Conservation (phyloP, 805 yeast species). For the Wickerhamomyces bovis region DNA sequence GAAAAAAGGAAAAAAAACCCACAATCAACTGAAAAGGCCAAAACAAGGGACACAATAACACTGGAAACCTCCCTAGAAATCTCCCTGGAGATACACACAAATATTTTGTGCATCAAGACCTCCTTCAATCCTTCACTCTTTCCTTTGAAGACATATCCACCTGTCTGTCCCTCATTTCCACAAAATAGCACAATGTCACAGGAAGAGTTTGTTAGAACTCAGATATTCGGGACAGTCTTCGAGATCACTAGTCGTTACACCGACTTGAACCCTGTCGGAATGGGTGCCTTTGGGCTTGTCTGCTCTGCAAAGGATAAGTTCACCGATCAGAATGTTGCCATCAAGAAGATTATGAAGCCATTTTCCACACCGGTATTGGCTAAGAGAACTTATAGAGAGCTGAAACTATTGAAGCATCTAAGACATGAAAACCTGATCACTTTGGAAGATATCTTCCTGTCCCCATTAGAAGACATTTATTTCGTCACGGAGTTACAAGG, state of each 20-base stretch:
- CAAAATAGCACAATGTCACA: conserved; percentile 17
- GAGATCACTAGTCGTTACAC: conserved; percentile 87
- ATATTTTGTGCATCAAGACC: too few relatives aligned
- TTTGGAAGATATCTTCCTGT: conserved; percentile 85
- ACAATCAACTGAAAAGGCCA: too few relatives aligned
- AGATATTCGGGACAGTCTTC: conserved; percentile 91
- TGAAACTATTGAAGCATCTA: conserved; percentile 86
- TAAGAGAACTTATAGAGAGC: conserved; percentile 92
- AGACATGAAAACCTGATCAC: conserved; percentile 93
- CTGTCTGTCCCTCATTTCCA: too few relatives aligned
- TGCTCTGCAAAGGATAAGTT: conserved; percentile 93
- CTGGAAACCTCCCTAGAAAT: too few relatives aligned
- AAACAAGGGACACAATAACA: too few relatives aligned
- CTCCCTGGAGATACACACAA: too few relatives aligned
- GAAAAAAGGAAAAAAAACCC: too few relatives aligned
- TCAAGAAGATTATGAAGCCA: conserved; percentile 96
- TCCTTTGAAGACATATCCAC: neutral
- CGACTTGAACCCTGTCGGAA: conserved; percentile 94
- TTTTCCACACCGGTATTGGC: conserved; percentile 92
- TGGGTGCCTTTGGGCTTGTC: conserved; percentile 99
- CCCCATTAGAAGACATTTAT: conserved; percentile 92
- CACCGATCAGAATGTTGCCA: conserved; percentile 91
- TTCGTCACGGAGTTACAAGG: conserved; percentile 97
- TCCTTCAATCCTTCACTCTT: neutral
- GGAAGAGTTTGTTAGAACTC: conserved; percentile 47